Conservation (phyloP, 2,329 filamentous ascomycete genomes). For the Talaromyces sp. region DNA sequence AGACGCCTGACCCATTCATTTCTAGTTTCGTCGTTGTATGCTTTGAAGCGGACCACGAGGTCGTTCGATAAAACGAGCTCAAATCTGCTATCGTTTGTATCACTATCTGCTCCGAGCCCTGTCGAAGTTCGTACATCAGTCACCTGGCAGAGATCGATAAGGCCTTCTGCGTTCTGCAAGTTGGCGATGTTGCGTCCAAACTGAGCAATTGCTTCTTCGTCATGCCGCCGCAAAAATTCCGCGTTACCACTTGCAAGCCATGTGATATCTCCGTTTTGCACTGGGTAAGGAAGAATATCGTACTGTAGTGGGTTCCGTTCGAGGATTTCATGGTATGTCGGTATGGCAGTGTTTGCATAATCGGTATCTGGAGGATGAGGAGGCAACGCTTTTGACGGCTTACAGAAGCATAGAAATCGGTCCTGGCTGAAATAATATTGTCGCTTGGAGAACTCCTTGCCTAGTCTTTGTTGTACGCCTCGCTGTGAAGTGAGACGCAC, state of each 20-base stretch:
- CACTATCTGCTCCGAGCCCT: conserved; percentile 28
- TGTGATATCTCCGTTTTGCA: conserved; percentile 52
- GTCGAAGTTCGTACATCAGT: conserved; percentile 51
- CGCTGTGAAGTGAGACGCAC: conserved; percentile 63
- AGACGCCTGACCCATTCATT: conserved; percentile 62
- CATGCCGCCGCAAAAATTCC: conserved; percentile 49
- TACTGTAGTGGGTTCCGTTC: conserved; percentile 60
- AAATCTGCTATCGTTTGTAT: conserved; percentile 58
- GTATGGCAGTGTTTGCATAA: conserved; percentile 46
- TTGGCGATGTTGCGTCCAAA: conserved; percentile 57
- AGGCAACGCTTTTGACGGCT: conserved; percentile 58
- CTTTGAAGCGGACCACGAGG: conserved; percentile 59
- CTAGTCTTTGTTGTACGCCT: conserved; percentile 56
- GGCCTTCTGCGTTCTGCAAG: conserved; percentile 59
- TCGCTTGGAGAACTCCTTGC: conserved; percentile 62
- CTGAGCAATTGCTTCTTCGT: conserved; percentile 59
- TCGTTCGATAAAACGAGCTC: conserved; percentile 62
- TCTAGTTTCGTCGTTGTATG: conserved; percentile 56
- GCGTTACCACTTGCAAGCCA: conserved; percentile 54
- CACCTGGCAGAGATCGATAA: conserved; percentile 60
- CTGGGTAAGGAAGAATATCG: conserved; percentile 59
- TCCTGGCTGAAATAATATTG: conserved; percentile 65
- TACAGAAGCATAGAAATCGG: conserved; percentile 61
- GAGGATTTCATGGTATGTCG: conserved; percentile 53
- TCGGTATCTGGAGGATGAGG: conserved; percentile 57